These are phyloP conservation scores for Fusarium sp. DNA, from an alignment of 2,329 filamentous ascomycete species.

Conservation along the genomic window DNA sequence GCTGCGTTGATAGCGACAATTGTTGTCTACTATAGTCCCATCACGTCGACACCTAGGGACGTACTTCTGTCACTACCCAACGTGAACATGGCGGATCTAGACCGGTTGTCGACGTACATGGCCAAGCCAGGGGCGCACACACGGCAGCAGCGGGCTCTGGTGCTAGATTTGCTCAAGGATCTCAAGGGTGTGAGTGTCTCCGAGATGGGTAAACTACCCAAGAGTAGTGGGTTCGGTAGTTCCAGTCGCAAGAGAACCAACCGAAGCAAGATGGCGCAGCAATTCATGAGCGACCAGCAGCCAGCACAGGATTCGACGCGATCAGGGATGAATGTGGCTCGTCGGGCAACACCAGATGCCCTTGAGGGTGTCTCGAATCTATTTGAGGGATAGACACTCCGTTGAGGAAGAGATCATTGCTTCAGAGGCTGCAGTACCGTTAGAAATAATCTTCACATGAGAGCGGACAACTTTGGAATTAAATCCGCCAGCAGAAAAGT, in stretches of 20 bases:
- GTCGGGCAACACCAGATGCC: slow-evolving; percentile 61
- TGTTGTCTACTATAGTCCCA: slow-evolving; percentile 78
- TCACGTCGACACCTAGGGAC: slow-evolving; percentile 76
- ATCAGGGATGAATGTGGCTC: slow-evolving; percentile 46
- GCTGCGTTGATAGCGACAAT: slow-evolving; percentile 89
- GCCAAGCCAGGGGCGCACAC: slow-evolving; percentile 69
- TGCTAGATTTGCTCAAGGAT: slow-evolving; percentile 87
- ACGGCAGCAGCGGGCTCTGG: slow-evolving; percentile 82
- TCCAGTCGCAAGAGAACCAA: slow-evolving; percentile 46
- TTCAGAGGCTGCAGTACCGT: not conserved
- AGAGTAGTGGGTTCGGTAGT: slow-evolving; percentile 58
- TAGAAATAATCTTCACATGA: slow-evolving; percentile 13
- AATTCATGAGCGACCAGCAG: slow-evolving; percentile 71
- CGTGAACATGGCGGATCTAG: slow-evolving; percentile 76
- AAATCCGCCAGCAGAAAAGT: slow-evolving; percentile 17
- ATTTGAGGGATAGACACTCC: slow-evolving; percentile 54
- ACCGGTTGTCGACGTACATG: slow-evolving; percentile 71
- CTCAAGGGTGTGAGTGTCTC: slow-evolving; percentile 92
- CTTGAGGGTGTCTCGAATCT: slow-evolving; percentile 68
- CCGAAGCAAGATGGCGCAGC: slow-evolving; percentile 69
- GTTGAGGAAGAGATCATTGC: not conserved
- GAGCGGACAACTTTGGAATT: not conserved
- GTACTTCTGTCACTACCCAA: slow-evolving; percentile 86
- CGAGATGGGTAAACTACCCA: slow-evolving; percentile 87
- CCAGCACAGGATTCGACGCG: slow-evolving; percentile 47